A percentile compares a stretch with the other conserved stretches of the same genome.
These are phyloP conservation scores for Austropuccinia psidii DNA, from an alignment of 1,284 basidiomycete genomes.

Conservation along the genomic window DNA sequence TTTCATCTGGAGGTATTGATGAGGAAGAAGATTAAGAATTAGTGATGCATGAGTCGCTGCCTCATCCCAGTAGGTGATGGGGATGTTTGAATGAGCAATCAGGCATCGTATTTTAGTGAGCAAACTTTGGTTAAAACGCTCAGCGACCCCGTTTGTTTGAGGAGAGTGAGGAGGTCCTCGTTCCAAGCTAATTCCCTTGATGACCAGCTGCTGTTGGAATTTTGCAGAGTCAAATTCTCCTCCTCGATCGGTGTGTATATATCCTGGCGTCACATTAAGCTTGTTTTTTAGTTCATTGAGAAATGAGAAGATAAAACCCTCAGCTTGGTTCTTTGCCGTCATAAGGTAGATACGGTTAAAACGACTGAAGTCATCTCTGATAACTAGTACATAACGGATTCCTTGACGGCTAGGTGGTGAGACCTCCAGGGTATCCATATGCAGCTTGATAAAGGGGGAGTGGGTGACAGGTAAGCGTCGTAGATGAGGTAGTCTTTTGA, in stretches of 20 bases:
- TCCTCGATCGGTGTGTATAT: background rate
- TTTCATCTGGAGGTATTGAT: no score
- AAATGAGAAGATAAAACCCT: background rate
- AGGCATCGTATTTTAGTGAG: background rate
- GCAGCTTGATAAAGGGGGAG: background rate
- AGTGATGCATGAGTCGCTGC: no score
- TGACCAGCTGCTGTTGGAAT: background rate
- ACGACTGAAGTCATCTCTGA: background rate
- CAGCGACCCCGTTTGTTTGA: background rate
- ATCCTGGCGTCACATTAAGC: background rate
- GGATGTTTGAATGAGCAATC: background rate
- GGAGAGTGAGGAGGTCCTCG: background rate
- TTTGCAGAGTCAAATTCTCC: background rate
- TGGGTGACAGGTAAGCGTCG: background rate
- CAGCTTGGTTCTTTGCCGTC: background rate
- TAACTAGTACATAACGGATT: background rate
- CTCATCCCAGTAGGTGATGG: background rate
- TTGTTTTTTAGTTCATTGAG: background rate
- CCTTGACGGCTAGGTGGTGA: background rate
- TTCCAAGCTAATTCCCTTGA: background rate
- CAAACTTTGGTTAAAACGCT: background rate
- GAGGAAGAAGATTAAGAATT: no score
- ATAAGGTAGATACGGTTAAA: conserved; percentile 3
- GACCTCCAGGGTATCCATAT: background rate
- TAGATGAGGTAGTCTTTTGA: background rate